Evolutionary conservation across 1,139 yeast genomes (phyloP), one percentile per base, ranked within the genome.

Genomic region (Yamadazyma siamensis): DNA sequence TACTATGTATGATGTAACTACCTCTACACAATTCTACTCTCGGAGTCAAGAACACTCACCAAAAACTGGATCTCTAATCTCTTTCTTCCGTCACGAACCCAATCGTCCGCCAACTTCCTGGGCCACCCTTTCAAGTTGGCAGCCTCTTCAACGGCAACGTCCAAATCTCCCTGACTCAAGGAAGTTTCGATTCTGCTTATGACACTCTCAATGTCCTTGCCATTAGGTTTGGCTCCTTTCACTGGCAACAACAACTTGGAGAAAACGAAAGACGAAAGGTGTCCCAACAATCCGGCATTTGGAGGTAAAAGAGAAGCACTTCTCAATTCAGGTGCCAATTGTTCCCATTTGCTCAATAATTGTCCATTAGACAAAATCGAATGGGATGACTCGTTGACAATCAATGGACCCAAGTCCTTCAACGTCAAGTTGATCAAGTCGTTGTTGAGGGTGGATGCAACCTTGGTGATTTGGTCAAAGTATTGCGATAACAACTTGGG

Each of bases 271-370:
- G 97, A 89, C 7, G 94, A 74, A 31, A 88, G 58, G 59, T 91
- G 96, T 25, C 96, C 97, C 47, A 91, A 75, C 36, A 91, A 75
- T 49, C 98, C 98, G 19, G 98, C 95, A 54, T 89, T 85, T 47
- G 94, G 95, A 31, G 97, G 97, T 41, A 86, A 73, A 46, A 88
- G 63, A 9, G 96, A 80, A 7, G 95, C 91, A 17, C 88, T 78
- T 58, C 95, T 80, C 52, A 91, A 77, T 59, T 89, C 95, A 13
- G 95, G 95, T 13, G 76, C 80, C 39, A 91, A 70, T 36, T 80
- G 65, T 44, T 79, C 77, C 83, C 91, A 83, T 56, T 88, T 75
- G 29, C 77, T 56, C 44, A 75, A 63, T 46, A 88, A 71, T 50
- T 91, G 91, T n/a, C 88, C 52, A 36, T 62, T 69, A 10, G 78